Percentiles rank a stretch among this genome's conserved stretches.
Conservation (phyloP, 495 filamentous ascomycete genomes). For the Endocarpon pusillum region DNA sequence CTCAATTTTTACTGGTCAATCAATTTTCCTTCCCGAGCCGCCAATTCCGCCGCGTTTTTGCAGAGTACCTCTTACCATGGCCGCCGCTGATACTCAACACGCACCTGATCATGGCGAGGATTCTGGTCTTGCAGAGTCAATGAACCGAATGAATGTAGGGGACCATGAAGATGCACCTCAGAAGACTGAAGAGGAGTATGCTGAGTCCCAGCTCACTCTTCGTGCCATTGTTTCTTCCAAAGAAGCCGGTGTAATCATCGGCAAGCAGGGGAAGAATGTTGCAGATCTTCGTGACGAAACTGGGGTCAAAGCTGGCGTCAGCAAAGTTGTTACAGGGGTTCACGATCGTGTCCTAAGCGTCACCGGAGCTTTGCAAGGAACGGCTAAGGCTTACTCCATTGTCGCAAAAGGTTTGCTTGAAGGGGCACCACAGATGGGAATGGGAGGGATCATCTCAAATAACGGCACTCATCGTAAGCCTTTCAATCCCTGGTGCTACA, state of each 20-base stretch:
- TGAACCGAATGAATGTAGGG: conserved; percentile 26
- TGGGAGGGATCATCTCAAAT: conserved; percentile 70
- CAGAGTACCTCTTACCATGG: conserved; percentile 23
- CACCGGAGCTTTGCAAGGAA: conserved; percentile 68
- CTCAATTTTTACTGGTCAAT: too few relatives aligned
- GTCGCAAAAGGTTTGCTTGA: conserved; percentile 83
- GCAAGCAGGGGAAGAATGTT: conserved; percentile 96
- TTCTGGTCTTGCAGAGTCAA: conserved; percentile 30
- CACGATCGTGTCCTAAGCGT: conserved; percentile 94
- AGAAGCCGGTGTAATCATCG: conserved; percentile 96
- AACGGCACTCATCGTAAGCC: conserved; percentile 88
- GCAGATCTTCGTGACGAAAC: conserved; percentile 94
- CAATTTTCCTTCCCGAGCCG: too few relatives aligned
- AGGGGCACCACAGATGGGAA: conserved; percentile 83
- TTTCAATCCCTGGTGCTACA: too few relatives aligned
- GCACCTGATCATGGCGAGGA: conserved; percentile 22
- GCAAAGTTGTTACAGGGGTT: conserved; percentile 94
- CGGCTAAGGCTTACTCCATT: conserved; percentile 80
- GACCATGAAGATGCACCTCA: conserved; percentile 41
- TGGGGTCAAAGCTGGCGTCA: conserved; percentile 91
- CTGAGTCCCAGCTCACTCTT: conserved; percentile 73
- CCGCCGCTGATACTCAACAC: conserved; percentile 26
- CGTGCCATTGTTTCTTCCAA: conserved; percentile 97
- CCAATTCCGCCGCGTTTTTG: too few relatives aligned
- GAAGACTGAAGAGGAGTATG: conserved; percentile 92